These are phyloP conservation scores for Macrophomina pseudophaseolina DNA, from an alignment of 2,329 filamentous ascomycete genomes.

Conservation along the genomic window DNA sequence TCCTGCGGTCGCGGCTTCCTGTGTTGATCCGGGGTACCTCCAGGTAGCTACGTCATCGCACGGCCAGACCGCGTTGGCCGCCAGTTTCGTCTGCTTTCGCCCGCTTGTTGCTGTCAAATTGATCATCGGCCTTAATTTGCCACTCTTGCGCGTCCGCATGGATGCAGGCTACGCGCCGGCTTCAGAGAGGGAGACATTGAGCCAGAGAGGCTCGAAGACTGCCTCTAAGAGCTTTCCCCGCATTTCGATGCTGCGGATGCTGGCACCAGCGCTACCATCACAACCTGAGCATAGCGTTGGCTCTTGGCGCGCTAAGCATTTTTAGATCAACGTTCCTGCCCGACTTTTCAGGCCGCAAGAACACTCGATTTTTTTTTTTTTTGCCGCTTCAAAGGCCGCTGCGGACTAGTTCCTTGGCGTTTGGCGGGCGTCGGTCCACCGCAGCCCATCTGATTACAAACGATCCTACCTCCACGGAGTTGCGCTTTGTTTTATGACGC, in stretches of 20 bases:
- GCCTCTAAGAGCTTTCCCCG: slow-evolving; percentile 12
- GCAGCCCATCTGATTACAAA: slow-evolving; percentile 22
- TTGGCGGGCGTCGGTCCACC: slow-evolving; percentile 13
- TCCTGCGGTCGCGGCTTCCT: slow-evolving; percentile 1
- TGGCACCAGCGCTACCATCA: slow-evolving; percentile 10
- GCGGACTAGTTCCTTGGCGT: slow-evolving; percentile 12
- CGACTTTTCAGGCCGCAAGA: neutral
- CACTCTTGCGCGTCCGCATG: neutral
- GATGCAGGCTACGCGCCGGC: neutral
- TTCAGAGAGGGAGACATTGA: neutral
- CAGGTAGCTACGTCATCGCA: slow-evolving; percentile 16
- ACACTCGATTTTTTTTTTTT: slow-evolving; percentile 14
- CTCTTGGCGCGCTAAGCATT: neutral
- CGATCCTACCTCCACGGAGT: slow-evolving; percentile 14
- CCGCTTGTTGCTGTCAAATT: neutral
- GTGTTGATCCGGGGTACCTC: slow-evolving; percentile 19
- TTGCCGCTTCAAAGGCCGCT: slow-evolving; percentile 9
- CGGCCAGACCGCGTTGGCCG: neutral
- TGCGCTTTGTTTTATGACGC: slow-evolving; percentile 16
- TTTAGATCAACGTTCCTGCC: neutral
- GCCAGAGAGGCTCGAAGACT: neutral
- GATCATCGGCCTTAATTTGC: neutral
- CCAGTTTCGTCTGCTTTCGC: neutral
- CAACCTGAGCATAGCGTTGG: slow-evolving; percentile 4
- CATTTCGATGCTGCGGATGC: slow-evolving; percentile 7